These are phyloP conservation scores for Rachicladosporium sp. DNA, from an alignment of 2,329 filamentous ascomycete genomes.

Conservation along the genomic window DNA sequence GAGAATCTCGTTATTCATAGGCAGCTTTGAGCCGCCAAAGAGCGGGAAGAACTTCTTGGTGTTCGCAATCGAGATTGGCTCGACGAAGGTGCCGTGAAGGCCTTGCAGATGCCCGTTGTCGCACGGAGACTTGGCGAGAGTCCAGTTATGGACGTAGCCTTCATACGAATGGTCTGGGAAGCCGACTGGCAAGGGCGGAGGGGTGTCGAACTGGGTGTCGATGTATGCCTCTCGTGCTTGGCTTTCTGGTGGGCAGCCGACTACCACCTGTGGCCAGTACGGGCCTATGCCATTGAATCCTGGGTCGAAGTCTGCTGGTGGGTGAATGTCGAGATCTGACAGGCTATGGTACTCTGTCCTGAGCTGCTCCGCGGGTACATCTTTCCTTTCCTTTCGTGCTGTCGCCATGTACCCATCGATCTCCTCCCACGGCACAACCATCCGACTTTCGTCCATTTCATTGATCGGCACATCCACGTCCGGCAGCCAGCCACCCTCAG, in stretches of 20 bases:
- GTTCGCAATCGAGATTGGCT: constrained; percentile 34
- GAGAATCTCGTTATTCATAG: constrained; percentile 40
- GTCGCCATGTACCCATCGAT: constrained; percentile 29
- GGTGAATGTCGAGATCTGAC: constrained; percentile 15
- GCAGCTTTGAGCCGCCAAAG: constrained; percentile 39
- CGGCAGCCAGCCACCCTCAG: constrained; percentile 27
- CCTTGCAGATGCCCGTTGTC: constrained; percentile 32
- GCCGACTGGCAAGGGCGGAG: constrained; percentile 22
- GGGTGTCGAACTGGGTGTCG: constrained; percentile 26
- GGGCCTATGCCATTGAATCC: constrained; percentile 20
- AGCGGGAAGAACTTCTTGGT: constrained; percentile 35
- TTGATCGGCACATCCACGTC: constrained; percentile 49
- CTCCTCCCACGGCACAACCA: constrained; percentile 44
- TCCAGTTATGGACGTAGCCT: constrained; percentile 38
- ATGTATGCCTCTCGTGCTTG: constrained; percentile 24
- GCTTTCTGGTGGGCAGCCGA: constrained; percentile 29
- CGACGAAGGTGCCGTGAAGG: constrained; percentile 37
- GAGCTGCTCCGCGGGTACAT: constrained; percentile 19
- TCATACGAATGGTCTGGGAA: constrained; percentile 24
- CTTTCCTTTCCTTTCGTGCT: constrained; percentile 13
- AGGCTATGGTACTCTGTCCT: constrained; percentile 19
- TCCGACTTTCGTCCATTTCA: constrained; percentile 42
- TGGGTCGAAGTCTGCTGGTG: constrained; percentile 17
- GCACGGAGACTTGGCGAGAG: constrained; percentile 33
- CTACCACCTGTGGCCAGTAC: constrained; percentile 32